Conservation (phyloP, 169 alveolate genomes). For the Babesia microti region DNA sequence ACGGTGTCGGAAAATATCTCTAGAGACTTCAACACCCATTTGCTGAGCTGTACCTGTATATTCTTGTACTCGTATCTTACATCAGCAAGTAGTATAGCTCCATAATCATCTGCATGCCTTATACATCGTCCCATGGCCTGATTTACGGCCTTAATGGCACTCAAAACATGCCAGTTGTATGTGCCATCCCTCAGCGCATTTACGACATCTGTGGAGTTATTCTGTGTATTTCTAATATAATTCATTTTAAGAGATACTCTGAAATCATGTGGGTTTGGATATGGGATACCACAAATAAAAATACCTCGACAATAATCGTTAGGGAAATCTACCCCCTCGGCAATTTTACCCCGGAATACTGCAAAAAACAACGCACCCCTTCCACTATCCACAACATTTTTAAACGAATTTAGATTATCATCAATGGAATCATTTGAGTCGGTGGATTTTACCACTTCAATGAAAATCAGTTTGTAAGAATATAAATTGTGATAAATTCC, state of each 20-base stretch:
- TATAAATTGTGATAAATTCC: slow-evolving; percentile 44
- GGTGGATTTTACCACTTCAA: slow-evolving; percentile 49
- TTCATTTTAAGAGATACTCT: slow-evolving; percentile 77
- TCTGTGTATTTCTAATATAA: slow-evolving; percentile 50
- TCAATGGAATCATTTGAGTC: slow-evolving; percentile 38
- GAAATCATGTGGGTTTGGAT: slow-evolving; percentile 76
- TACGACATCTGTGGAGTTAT: slow-evolving; percentile 2
- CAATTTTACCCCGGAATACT: slow-evolving; percentile 84
- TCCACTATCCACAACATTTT: slow-evolving; percentile 43
- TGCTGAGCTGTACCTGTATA: slow-evolving; percentile 61
- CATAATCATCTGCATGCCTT: slow-evolving; percentile 87
- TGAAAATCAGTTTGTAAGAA: slow-evolving; percentile 42
- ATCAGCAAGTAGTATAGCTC: slow-evolving; percentile 78
- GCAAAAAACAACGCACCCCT: slow-evolving; percentile 81
- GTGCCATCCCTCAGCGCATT: slow-evolving; percentile 1
- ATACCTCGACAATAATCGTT: slow-evolving; percentile 83
- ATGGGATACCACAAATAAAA: slow-evolving; percentile 82
- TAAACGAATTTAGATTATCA: slow-evolving; percentile 55
- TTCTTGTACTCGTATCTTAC: slow-evolving; percentile 63
- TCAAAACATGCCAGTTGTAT: slow-evolving; percentile 79
- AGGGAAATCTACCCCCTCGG: slow-evolving; percentile 89
- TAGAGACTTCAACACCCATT: slow-evolving; percentile 65
- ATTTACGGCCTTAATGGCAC: slow-evolving; percentile 88
- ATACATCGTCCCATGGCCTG: slow-evolving; percentile 93
- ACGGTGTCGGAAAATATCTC: slow-evolving; percentile 10